phyloP scores from a whole-genome alignment of 495 filamentous ascomycete genomes.

The Hamigera avellanea region DNA sequence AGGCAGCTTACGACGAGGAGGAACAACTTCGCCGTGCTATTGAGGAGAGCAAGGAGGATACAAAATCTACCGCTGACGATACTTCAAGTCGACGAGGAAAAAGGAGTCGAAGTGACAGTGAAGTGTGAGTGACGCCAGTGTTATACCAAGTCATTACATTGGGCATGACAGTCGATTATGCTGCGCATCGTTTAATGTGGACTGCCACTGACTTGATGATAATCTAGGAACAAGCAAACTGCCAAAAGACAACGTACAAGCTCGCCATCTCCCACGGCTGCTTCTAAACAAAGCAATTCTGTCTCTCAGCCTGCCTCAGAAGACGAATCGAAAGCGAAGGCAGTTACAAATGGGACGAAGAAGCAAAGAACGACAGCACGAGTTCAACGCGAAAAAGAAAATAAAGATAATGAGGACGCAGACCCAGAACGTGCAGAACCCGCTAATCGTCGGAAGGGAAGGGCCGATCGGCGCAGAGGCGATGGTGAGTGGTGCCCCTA shows the following conservation, averaged over 20 bases:
- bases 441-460: constrained; percentile 62
- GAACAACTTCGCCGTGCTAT: constrained; percentile 81
- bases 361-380: constrained; percentile 55
- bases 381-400: constrained; percentile 60
- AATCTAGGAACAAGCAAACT: constrained; percentile 39
- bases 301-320: constrained; percentile 54
- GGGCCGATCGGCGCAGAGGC: constrained; percentile 57
- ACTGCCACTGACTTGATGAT: neutral
- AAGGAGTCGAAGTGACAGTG: constrained; percentile 79
- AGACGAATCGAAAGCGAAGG: constrained; percentile 44
- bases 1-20: constrained; percentile 91
- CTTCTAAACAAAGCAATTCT: constrained; percentile 33
- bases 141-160: too few species aligned
- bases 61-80: constrained; percentile 34
- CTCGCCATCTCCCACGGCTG: constrained; percentile 56
- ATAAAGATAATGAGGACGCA: constrained; percentile 51
- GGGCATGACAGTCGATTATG: too few species aligned
- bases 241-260: constrained; percentile 62
- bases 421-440: constrained; percentile 59
- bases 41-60: constrained; percentile 82
- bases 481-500: constrained; percentile 52
- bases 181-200: neutral
- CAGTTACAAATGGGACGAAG: constrained; percentile 41
- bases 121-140: constrained; percentile 59
- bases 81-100: constrained; percentile 53